These are phyloP conservation scores for Ziziphus jujuba DNA, from an alignment of 306 rosid species.

Conservation along the genomic window DNA sequence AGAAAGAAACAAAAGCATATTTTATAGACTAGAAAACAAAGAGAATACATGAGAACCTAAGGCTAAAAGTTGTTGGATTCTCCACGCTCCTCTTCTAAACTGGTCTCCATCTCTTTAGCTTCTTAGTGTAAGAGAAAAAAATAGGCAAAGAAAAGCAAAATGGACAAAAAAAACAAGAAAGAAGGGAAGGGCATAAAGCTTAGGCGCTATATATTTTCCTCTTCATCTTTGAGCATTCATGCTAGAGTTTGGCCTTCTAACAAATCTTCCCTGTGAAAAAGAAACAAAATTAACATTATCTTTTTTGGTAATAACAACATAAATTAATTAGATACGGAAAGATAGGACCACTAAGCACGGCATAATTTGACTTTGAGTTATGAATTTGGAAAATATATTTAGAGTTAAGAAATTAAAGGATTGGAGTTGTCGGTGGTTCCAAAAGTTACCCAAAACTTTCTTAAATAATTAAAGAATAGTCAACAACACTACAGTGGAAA, in stretches of 20 bases:
- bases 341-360: not conserved
- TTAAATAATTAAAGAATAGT: too few relatives aligned
- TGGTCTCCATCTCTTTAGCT: constrained; percentile 19
- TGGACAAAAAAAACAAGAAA: not conserved
- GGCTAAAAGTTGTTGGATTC: constrained; percentile 15
- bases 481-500: too few relatives aligned
- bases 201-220: constrained; percentile 12
- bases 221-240: constrained; percentile 33
- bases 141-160: not conserved
- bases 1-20: constrained; percentile 16
- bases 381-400: not conserved
- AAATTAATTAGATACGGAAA: not conserved
- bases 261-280: constrained; percentile 82
- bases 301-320: too few relatives aligned
- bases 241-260: constrained; percentile 67
- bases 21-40: constrained; percentile 18
- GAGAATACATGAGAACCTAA: constrained; percentile 11
- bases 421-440: too few relatives aligned
- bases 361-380: too few relatives aligned
- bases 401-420: too few relatives aligned
- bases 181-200: constrained; percentile 6
- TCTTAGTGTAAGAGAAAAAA: constrained; percentile 5
- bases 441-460: too few relatives aligned
- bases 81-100: constrained; percentile 26
- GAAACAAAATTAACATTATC: too few relatives aligned